Conservation (phyloP, 257 asterid genomes). For the Schizonepeta tenuifolia region DNA sequence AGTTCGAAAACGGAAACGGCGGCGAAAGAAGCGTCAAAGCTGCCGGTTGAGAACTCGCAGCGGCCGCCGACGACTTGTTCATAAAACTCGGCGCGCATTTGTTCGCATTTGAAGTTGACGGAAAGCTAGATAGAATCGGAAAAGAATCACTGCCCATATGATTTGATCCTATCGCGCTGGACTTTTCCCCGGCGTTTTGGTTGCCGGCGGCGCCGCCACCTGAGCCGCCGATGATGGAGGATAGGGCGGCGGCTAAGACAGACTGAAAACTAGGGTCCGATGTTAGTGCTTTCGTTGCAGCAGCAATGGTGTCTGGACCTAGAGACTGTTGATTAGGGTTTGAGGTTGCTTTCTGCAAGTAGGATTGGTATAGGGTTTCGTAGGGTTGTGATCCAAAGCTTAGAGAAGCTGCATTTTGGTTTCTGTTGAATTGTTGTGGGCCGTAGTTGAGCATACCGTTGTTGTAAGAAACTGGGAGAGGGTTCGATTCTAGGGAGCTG, state of each 20-base stretch:
- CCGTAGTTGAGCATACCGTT: conserved; percentile 54
- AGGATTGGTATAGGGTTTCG: conserved; percentile 61
- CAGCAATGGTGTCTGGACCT: conserved; percentile 73
- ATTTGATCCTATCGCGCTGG: conserved; percentile 22
- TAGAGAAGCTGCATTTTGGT: conserved; percentile 49
- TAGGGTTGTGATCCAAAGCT: conserved; percentile 62
- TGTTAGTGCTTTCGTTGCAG: conserved; percentile 90
- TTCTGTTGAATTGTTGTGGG: conserved; percentile 43
- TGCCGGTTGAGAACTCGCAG: conserved; percentile 41
- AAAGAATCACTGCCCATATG: conserved; percentile 44
- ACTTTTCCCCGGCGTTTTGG: conserved; percentile 41
- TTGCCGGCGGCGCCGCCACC: conserved; percentile 26
- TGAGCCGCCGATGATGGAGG: conserved; percentile 68
- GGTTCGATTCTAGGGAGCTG: conserved; percentile 67
- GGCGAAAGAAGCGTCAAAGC: conserved; percentile 46
- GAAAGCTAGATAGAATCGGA: conserved; percentile 63
- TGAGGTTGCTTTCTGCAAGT: conserved; percentile 43
- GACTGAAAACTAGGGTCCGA: conserved; percentile 88
- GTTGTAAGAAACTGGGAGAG: conserved; percentile 70
- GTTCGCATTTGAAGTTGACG: conserved; percentile 53
- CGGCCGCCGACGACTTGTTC: conserved; percentile 39
- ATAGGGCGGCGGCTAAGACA: conserved; percentile 84
- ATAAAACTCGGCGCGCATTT: conserved; percentile 44
- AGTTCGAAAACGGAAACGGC: conserved; percentile 42
- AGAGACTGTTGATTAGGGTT: conserved; percentile 48